These are phyloP conservation scores for Nicotiana paniculata DNA, from an alignment of 257 asterid species.

Conservation along the genomic window DNA sequence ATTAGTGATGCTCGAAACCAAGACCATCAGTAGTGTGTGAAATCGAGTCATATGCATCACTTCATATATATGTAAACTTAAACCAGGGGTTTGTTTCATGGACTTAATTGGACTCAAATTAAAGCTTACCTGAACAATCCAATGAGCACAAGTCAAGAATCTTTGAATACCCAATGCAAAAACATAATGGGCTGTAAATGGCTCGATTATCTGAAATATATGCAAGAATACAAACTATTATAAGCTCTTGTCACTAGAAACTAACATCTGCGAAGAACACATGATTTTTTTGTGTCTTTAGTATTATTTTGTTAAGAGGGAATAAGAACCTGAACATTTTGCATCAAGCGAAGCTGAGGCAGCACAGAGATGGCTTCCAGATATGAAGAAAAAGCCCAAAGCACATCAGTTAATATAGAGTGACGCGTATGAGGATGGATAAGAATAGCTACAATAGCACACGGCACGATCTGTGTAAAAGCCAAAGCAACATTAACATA, in stretches of 20 bases:
- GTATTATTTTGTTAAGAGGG: conserved; percentile 1
- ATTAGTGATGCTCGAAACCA: neutral
- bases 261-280: neutral
- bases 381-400: conserved; percentile 30
- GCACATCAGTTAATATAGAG: conserved; percentile 4
- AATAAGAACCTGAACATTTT: conserved; percentile 46
- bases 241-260: neutral
- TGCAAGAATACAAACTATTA: neutral
- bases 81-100: too few relatives aligned
- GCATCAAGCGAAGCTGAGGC: conserved; percentile 35
- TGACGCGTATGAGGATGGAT: conserved; percentile 32
- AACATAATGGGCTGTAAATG: conserved; percentile 39
- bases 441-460: conserved; percentile 20
- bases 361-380: conserved; percentile 36
- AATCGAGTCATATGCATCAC: neutral
- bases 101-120: too few relatives aligned
- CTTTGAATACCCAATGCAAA: conserved; percentile 40
- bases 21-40: neutral
- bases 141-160: conserved; percentile 38
- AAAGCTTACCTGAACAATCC: conserved; percentile 37
- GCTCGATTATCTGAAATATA: conserved; percentile 27
- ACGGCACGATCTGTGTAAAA: conserved; percentile 23
- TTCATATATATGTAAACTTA: neutral
- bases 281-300: neutral
- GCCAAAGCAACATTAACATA: neutral